Percentiles rank a stretch among this genome's conserved stretches.
phyloP scores from a whole-genome alignment of 306 rosid genomes.

The Echinosophora koreensis region DNA sequence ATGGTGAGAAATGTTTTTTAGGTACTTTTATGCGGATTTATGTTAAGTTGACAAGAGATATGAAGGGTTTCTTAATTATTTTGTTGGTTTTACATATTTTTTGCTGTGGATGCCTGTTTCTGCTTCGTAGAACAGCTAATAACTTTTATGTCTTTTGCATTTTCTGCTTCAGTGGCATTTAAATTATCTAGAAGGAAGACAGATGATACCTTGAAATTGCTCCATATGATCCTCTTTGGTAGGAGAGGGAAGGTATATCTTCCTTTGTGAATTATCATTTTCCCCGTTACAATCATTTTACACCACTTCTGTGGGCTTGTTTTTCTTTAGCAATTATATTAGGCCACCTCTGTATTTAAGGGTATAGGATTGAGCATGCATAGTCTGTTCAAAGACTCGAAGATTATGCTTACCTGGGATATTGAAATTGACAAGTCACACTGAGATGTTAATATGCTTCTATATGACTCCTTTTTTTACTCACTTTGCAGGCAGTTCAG shows the following conservation, averaged over 20 bases:
- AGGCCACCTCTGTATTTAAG: constrained; percentile 15
- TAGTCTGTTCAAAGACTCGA: constrained; percentile 15
- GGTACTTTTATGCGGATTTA: background rate
- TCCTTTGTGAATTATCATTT: constrained; percentile 33
- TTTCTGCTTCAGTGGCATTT: constrained; percentile 74
- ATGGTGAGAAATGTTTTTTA: background rate
- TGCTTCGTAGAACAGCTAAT: constrained; percentile 23
- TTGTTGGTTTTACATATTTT: background rate
- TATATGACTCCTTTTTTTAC: constrained; percentile 18
- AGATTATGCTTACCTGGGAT: background rate
- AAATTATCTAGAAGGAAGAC: constrained; percentile 85
- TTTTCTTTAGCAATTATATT: background rate
- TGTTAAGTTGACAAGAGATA: background rate
- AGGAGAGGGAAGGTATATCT: constrained; percentile 91
- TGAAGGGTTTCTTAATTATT: background rate
- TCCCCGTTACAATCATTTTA: constrained; percentile 19
- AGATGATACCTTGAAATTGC: constrained; percentile 85
- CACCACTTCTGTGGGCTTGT: background rate
- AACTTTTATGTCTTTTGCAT: constrained; percentile 27
- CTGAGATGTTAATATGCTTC: constrained; percentile 39
- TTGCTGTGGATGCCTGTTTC: constrained; percentile 27
- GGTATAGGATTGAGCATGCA: background rate
- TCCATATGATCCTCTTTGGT: constrained; percentile 91
- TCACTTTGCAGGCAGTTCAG: constrained; percentile 75
- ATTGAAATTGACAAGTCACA: constrained; percentile 26